Percentiles rank a stretch among this genome's conserved stretches.
Conservation (phyloP, 2,329 filamentous ascomycete genomes). For the Claviceps purpurea region DNA sequence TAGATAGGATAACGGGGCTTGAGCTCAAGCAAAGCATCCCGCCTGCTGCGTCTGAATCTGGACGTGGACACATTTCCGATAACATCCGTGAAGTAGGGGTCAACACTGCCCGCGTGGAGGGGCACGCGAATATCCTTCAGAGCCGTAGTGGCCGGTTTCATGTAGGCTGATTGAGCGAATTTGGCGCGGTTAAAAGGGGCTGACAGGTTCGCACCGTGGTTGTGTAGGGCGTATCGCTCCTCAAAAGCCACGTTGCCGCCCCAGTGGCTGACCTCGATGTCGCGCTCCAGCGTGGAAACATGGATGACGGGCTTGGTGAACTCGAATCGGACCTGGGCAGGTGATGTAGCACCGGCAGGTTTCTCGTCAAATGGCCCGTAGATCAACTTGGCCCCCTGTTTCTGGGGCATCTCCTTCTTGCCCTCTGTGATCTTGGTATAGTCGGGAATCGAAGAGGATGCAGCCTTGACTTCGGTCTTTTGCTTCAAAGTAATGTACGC, state of each 20-base stretch:
- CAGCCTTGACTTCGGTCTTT: slow-evolving; percentile 92
- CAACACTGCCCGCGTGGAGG: slow-evolving; percentile 63
- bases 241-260: slow-evolving; percentile 92
- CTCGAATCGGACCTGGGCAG: slow-evolving; percentile 76
- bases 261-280: slow-evolving; percentile 95
- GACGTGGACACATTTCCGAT: slow-evolving; percentile 97
- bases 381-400: slow-evolving; percentile 71
- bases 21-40: slow-evolving; percentile 74
- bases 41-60: slow-evolving; percentile 62
- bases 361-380: slow-evolving; percentile 83
- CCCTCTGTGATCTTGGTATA: slow-evolving; percentile 60
- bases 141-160: slow-evolving; percentile 63
- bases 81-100: slow-evolving; percentile 89
- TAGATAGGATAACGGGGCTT: slow-evolving; percentile 95
- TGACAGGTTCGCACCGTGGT: slow-evolving; percentile 69
- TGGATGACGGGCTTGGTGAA: slow-evolving; percentile 87
- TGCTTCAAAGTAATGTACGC: slow-evolving; percentile 82
- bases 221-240: slow-evolving; percentile 79
- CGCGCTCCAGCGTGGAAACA: slow-evolving; percentile 66
- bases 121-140: slow-evolving; percentile 73
- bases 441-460: slow-evolving; percentile 64
- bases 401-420: slow-evolving; percentile 56
- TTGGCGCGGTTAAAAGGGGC: slow-evolving; percentile 63
- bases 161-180: slow-evolving; percentile 61
- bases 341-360: slow-evolving; percentile 60